phyloP scores from a whole-genome alignment of 2,329 filamentous ascomycete genomes.

The Verticillium albo-atrum region DNA sequence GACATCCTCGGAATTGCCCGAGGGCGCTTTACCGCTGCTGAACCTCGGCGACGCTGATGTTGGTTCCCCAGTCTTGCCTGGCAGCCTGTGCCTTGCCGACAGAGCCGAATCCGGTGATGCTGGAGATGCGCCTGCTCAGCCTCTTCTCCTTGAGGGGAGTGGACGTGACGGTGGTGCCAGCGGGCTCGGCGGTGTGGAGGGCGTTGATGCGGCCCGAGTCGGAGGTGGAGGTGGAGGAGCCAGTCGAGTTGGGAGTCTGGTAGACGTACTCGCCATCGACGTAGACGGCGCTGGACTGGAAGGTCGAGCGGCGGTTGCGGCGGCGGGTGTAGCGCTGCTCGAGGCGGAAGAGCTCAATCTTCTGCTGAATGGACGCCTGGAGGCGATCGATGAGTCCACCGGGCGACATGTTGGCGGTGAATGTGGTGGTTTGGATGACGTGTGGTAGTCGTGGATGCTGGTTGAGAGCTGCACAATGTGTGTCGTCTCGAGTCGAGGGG shows the following conservation, averaged over 20 bases:
- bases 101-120: slow-evolving; percentile 51
- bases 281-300: slow-evolving; percentile 84
- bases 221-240: slow-evolving; percentile 42
- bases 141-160: slow-evolving; percentile 38
- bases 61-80: slow-evolving; percentile 36
- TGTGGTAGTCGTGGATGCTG: neutral
- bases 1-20: neutral
- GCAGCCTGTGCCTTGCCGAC: slow-evolving; percentile 27
- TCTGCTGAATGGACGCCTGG: slow-evolving; percentile 45
- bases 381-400: slow-evolving; percentile 47
- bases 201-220: slow-evolving; percentile 25
- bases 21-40: slow-evolving; percentile 4
- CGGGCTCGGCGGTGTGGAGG: slow-evolving; percentile 28
- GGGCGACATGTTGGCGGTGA: slow-evolving; percentile 14
- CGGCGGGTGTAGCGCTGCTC: slow-evolving; percentile 93
- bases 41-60: slow-evolving; percentile 18
- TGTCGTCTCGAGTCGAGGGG: neutral
- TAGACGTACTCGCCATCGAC: slow-evolving; percentile 95
- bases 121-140: slow-evolving; percentile 46
- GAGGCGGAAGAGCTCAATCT: slow-evolving; percentile 88
- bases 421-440: neutral
- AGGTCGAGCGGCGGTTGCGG: slow-evolving; percentile 80
- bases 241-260: slow-evolving; percentile 56
- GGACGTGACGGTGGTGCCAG: slow-evolving; percentile 15
- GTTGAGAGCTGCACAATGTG: neutral